Percentiles rank a stretch among this genome's conserved stretches.
phyloP scores from a whole-genome alignment of 257 asterid species.

The Salvia hispanica region DNA sequence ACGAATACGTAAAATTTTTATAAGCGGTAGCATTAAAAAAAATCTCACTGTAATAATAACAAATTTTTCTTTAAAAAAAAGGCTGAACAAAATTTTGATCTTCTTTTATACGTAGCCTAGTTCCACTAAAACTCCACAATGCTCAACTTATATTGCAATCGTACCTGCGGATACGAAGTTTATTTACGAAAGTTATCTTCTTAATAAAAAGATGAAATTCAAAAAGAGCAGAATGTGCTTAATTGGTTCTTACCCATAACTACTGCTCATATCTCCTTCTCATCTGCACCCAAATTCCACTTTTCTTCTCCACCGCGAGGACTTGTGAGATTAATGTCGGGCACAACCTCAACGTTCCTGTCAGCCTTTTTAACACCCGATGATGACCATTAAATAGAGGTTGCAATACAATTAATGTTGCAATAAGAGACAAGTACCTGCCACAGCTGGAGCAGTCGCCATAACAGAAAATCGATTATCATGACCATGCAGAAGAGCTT shows the following conservation, averaged over 20 bases:
- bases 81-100: too few species aligned
- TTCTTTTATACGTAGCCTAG: too few species aligned
- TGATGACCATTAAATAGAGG: conserved; percentile 3
- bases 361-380: conserved; percentile 60
- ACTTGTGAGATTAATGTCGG: conserved; percentile 49
- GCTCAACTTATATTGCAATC: too few species aligned
- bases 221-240: not conserved
- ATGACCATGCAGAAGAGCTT: conserved; percentile 88
- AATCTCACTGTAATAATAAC: too few species aligned
- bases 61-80: too few species aligned
- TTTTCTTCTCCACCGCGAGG: conserved; percentile 36
- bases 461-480: conserved; percentile 71
- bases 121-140: too few species aligned
- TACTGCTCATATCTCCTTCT: conserved; percentile 1
- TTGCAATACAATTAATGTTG: not conserved
- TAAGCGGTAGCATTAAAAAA: too few species aligned
- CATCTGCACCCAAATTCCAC: conserved; percentile 32
- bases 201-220: not conserved
- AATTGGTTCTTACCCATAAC: not conserved
- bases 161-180: too few species aligned
- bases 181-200: too few species aligned
- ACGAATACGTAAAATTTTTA: too few species aligned
- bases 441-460: conserved; percentile 79
- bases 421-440: conserved; percentile 47
- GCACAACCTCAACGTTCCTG: conserved; percentile 72